Base-by-base conservation (phyloP, 441 rosid species). In the Populus hybrid region DNA sequence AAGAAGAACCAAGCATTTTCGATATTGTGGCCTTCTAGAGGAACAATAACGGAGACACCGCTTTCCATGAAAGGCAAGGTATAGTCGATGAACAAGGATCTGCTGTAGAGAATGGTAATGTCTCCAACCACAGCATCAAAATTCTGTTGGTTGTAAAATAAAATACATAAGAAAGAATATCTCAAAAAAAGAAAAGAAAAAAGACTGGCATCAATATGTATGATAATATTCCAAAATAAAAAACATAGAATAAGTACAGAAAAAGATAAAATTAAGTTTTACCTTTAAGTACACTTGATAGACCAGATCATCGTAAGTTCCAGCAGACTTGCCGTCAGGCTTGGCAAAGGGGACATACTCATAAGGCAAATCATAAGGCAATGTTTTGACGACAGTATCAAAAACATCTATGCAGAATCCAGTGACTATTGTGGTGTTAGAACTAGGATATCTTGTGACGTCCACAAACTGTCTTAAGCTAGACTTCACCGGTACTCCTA, bases 61-160 rank as follows among this genome's bases (percentile, higher is more conserved):
- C 92, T 88, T 72, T 85, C 86, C 0, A 84, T 84, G 73, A 82
- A 90, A 1, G 94, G 93, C 26, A 90, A 70, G 3, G 94, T 86
- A 75, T 89, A 92, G 16, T 90, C 97, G 0, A 90, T 87, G 7
- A 69, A 76, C 4, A 4, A n/a, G 8, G 92, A 92, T 50, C 93
- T 84, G 6, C 87, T 86, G 0, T 85, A 82, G 2, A 73, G 30
- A 67, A 92, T 88, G 1, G 91, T 87, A 0, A 73, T 73, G 71
- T 92, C 97, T 6, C 91, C 94, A 23, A 87, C 94, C 32, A 30
- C 32, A 30, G 32, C 32, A 30, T 30, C 32, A 30, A 30, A 30
- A 0, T 30, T 3, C 32, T 71, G 69, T 36, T 16, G 21, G 50
- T 10, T 9, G 50, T 0, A 50, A 50, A 50, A 14, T 18, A 74